A percentile compares a stretch with the other conserved stretches of the same genome.
phyloP scores from a whole-genome alignment of 164 flowering plant genomes.

The Umbilicus rupestris region DNA sequence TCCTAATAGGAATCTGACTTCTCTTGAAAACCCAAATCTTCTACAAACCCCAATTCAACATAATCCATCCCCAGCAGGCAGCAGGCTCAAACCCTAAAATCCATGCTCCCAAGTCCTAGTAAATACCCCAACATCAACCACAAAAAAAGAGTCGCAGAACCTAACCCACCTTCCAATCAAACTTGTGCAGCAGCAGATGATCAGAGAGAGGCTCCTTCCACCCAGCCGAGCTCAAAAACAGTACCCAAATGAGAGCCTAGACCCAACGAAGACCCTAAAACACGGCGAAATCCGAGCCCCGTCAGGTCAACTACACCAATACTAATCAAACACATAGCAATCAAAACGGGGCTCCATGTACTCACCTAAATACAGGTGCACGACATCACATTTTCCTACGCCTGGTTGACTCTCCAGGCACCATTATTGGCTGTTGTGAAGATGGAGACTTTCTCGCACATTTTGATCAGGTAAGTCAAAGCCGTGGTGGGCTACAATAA shows the following conservation, averaged over 20 bases:
- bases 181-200: neutral
- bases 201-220: neutral
- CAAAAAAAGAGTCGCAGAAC: neutral
- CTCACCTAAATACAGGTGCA: conserved; percentile 6
- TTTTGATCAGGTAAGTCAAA: neutral
- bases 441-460: neutral
- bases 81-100: too few species aligned
- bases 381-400: neutral
- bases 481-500: neutral
- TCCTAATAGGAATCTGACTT: too few species aligned
- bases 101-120: too few species aligned
- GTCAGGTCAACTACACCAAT: conserved; percentile 1
- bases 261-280: neutral
- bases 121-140: too few species aligned
- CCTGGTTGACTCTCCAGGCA: conserved; percentile 4
- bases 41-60: neutral
- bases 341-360: neutral
- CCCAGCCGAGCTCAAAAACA: neutral
- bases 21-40: too few species aligned
- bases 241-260: neutral
- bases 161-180: neutral
- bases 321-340: conserved; percentile 6
- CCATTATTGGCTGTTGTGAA: neutral
- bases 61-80: too few species aligned
- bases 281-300: neutral